These are phyloP conservation scores for Sporothrix mexicana DNA, from an alignment of 2,329 filamentous ascomycete species.

Conservation along the genomic window DNA sequence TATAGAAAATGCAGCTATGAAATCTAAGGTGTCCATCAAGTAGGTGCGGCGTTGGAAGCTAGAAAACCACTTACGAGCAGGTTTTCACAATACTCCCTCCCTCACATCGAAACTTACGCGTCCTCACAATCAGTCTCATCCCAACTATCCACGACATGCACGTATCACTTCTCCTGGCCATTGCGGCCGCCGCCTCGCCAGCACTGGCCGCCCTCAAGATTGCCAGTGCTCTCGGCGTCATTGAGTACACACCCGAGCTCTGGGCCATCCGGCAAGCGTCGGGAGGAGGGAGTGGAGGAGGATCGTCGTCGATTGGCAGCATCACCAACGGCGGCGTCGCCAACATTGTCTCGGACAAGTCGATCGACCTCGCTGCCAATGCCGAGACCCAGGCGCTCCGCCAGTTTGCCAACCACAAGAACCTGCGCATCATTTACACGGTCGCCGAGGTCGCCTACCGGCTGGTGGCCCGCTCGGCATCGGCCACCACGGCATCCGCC, in stretches of 20 bases:
- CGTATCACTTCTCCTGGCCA: not conserved
- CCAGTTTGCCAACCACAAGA: constrained; percentile 43
- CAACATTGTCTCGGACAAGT: constrained; percentile 40
- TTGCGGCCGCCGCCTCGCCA: not conserved
- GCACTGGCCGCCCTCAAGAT: constrained; percentile 32
- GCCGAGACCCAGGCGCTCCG: constrained; percentile 47
- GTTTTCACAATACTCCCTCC: no score
- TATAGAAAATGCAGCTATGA: not conserved
- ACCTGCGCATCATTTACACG: constrained; percentile 44
- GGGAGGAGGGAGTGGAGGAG: constrained; percentile 31
- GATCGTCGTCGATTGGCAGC: constrained; percentile 28
- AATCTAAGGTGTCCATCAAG: not conserved
- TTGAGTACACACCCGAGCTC: constrained; percentile 38
- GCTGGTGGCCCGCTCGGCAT: constrained; percentile 43
- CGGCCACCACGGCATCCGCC: constrained; percentile 40
- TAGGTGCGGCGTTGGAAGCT: not conserved
- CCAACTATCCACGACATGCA: not conserved
- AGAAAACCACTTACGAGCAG: not conserved
- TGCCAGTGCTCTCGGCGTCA: constrained; percentile 33
- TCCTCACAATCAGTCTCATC: no score
- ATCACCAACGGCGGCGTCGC: constrained; percentile 44
- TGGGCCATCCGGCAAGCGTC: constrained; percentile 39
- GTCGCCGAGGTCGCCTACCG: constrained; percentile 46
- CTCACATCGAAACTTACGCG: no score
- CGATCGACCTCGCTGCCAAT: constrained; percentile 45